phyloP scores from a whole-genome alignment of 306 rosid genomes.

The Senna siamea region DNA sequence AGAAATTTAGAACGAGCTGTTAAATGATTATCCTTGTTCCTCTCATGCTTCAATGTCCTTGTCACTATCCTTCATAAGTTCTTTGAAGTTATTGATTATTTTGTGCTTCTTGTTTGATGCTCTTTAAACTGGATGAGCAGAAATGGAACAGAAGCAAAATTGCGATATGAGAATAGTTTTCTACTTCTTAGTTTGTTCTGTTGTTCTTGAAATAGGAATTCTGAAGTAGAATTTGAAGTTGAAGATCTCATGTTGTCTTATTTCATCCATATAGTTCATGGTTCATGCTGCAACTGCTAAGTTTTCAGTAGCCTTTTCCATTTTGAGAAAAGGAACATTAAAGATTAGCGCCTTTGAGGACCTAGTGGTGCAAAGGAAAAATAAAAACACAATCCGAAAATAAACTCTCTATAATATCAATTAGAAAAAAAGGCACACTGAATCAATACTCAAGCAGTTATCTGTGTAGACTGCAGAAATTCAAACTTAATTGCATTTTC shows the following conservation, averaged over 20 bases:
- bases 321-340: not conserved
- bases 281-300: not conserved
- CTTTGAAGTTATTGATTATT: not conserved
- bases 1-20: not conserved
- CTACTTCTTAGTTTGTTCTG: not conserved
- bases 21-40: not conserved
- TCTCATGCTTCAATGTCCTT: not conserved
- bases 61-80: not conserved
- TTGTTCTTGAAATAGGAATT: not conserved
- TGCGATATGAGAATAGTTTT: not conserved
- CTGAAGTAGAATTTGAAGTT: not conserved
- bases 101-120: not conserved
- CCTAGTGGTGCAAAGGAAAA: not conserved
- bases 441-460: not conserved
- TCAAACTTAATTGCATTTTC: not conserved
- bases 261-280: not conserved
- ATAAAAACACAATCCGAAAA: not conserved
- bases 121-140: not conserved
- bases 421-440: not conserved
- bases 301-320: not conserved
- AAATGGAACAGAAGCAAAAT: not conserved
- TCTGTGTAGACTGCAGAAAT: not conserved
- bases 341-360: not conserved
- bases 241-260: not conserved
- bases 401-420: not conserved